Base-by-base conservation (phyloP, 192 early-diverging fungal species). In the Haplosporangium gracile region DNA sequence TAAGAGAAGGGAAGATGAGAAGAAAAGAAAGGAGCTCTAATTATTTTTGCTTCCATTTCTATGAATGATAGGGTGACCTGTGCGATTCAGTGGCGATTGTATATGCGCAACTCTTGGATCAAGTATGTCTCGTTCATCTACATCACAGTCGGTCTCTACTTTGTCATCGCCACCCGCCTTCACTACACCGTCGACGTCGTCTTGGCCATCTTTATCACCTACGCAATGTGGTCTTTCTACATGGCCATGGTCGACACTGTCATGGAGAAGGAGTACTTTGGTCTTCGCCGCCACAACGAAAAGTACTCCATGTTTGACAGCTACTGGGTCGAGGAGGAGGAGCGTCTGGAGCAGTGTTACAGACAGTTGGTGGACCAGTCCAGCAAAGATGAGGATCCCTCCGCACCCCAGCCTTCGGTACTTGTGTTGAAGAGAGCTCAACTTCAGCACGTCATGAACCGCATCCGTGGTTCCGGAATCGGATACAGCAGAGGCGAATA, bases 141-240 rank as follows among this genome's bases (percentile, higher is more conserved):
- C 68, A 85, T 81, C 70, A 78, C 81, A 2, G 55, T 81, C 34
- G 88, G 82, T 29, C 79, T 89, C 29, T 76, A 79, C 68, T 82
- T 82, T 53, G 83, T 89, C 45, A n/a, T 89, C 36, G 88, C 88
- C 24, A 85, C 83, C 22, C 83, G 88, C 51, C 74, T 89, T 18
- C 88, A 89, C 51, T 89, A 89, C 63, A 83, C 88, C 22, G 88
- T 89, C 42, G 88, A 89, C 70, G 88, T 89, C 0, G 73, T 89
- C 36, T 51, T 89, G 26, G 88, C 88, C 24, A 63, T 89, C 49
- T 89, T 94, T 72, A 86, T 94, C 79, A 92, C 93, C 7, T 91
- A 89, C 63, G 79, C 89, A 15, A 82, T 90, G 26, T 91, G 92
- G 85, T 89, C 91, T 38, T 39, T 90, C 13, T 94, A 94, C 77